Conservation (phyloP, 164 flowering plant species). For the Vitis vinifera region ASM3070453v1 NC_081820.1:20572001-20572500, state of each 20-base stretch:
- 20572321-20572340: slow-evolving; percentile 84
- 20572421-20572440: background rate
- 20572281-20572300: slow-evolving; percentile 83
- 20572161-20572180: slow-evolving; percentile 98
- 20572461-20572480: background rate
- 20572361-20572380: background rate
- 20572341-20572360: background rate
- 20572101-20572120: slow-evolving; percentile 98
- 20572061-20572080: slow-evolving; percentile 78
- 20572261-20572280: slow-evolving; percentile 84
- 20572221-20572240: slow-evolving; percentile 83
- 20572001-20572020: slow-evolving; percentile 14
- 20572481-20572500: slow-evolving; percentile 90
- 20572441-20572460: background rate
- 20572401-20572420: no score
- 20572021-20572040: slow-evolving; percentile 70
- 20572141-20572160: slow-evolving; percentile 93
- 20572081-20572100: slow-evolving; percentile 76
- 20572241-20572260: slow-evolving; percentile 88
- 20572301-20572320: slow-evolving; percentile 90
- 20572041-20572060: slow-evolving; percentile 80
- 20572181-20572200: slow-evolving; percentile 95
- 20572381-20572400: no score
- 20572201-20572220: slow-evolving; percentile 84
- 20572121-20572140: slow-evolving; percentile 80